Evolutionary conservation across 73 alveolate genomes (phyloP), one percentile per base, ranked within the genome.

Genomic region (Paramecium sonneborni): DNA sequence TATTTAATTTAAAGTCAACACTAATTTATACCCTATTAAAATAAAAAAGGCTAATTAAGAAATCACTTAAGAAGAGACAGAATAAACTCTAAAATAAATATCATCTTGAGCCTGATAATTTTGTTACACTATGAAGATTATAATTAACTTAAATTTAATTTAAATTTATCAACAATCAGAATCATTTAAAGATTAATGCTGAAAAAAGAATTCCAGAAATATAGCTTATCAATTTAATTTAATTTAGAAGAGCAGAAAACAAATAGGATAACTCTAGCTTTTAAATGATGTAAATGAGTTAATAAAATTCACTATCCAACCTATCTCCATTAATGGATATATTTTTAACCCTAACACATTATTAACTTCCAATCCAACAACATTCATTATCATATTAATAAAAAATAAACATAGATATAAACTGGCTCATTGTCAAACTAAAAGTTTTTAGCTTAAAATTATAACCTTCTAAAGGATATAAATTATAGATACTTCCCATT

Each of bases 381-480:
- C n/a, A n/a, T n/a, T n/a, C n/a, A n/a, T n/a, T 11, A 7, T 41
- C 57, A 8, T 41, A 41, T 8, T 41, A 41, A 41, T 41, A n/a
- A n/a, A n/a, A n/a, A 41, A 8, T 41, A 41, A 8, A 11, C 11
- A 41, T 41, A 41, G 57, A 41, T 11, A 8, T 23, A 68, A 68
- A 68, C 10, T 68, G 85, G 85, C 6, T 68, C 41, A 20, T 68
- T 68, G 23, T 68, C 7, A 68, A 68, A 68, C 85, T 46, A 6
- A 68, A 68, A 68, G 20, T 68, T 10, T 68, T 68, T 68, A 68
- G 85, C 18, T 68, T 68, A 68, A 68, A 68, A 24, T 18, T 68
- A 18, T 23, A 12, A 18, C 85, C 85, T 23, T 46, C 41, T 8
- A 20, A 68, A 18, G 85, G 85, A 7, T 68, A 20, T 18, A 68